Evolutionary conservation across 768 basidiomycete genomes (phyloP).

Genomic region (Termitomyces sp.): DNA sequence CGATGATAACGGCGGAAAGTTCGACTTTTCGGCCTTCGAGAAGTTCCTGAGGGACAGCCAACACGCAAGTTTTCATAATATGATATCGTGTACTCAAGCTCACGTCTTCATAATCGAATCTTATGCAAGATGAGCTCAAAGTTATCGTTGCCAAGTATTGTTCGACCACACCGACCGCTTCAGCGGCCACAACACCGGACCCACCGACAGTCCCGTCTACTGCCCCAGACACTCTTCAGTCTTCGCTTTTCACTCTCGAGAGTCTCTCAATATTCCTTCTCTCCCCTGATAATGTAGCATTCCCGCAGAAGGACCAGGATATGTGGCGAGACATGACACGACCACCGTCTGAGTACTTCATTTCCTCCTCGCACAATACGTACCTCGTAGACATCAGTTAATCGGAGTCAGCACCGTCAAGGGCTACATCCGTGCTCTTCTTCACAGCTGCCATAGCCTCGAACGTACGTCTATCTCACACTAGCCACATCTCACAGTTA

Average conservation of each 20-base stretch:
- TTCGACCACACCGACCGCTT: background rate
- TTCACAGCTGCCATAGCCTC: constrained; percentile 90
- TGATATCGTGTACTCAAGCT: background rate
- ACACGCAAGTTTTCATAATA: constrained; percentile 25
- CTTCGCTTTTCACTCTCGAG: constrained; percentile 44
- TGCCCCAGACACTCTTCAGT: background rate
- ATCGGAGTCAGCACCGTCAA: constrained; percentile 89
- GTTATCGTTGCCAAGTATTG: constrained; percentile 12
- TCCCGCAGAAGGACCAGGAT: constrained; percentile 36
- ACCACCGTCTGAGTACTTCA: constrained; percentile 83
- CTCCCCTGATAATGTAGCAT: constrained; percentile 69
- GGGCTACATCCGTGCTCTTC: constrained; percentile 86
- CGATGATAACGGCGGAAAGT: constrained; percentile 26
- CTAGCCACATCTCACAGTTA: background rate
- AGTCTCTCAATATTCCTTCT: constrained; percentile 77
- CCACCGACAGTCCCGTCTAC: background rate
- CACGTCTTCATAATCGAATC: background rate
- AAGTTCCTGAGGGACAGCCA: constrained; percentile 44
- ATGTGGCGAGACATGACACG: constrained; percentile 84
- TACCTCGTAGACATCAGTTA: constrained; percentile 87
- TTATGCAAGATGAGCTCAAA: constrained; percentile 4
- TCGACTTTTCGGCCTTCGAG: constrained; percentile 41
- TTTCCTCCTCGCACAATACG: constrained; percentile 91
- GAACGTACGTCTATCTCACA: constrained; percentile 57
- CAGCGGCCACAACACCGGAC: constrained; percentile 13